Base-by-base conservation (phyloP, 1,139 yeast genomes). In the Yamadazyma diospyri region DNA sequence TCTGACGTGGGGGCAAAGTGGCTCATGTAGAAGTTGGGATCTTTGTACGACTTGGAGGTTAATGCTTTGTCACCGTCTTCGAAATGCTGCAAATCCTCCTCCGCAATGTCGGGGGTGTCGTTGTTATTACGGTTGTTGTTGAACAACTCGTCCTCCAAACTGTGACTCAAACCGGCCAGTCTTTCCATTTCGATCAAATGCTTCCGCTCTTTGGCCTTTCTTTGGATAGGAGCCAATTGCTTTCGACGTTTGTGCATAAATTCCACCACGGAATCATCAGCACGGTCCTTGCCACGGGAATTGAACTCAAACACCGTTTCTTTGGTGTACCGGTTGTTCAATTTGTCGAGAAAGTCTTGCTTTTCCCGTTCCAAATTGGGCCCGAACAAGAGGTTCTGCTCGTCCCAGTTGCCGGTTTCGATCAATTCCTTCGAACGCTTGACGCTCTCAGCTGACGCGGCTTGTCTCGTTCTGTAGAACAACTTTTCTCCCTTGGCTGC, bases 291-390 rank as follows among this genome's bases (percentile, higher is more conserved):
- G 23, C 66, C 69, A 34, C 72, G 74, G 46, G 78, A 76, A 37
- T 73, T 69, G 58, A 87, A 82, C 57, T 94, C 99, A 56, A 94
- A 94, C 6, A 94, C 97, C 0, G 98, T 94, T 53, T 92, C 97
- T 50, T 85, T 81, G 30, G 76, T 64, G 33, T 70, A 57, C 50
- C 96, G 69, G 46, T 85, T 74, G 35, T 76, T 75, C 39, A 94
- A 66, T 47, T 78, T 78, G 9, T 77, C 82, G 44, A 94, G 69
- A 49, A 92, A 80, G 13, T 63, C 74, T 29, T 85, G 72, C 53
- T 88, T 85, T 44, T 83, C 95, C 39, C 64, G 69, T 51, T 88
- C 97, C 35, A 71, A 51, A 51, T 81, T 80, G 29, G 75, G 72
- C 16, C 94, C 94, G 57, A 86, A 86, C 35, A 83, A 54, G 25